A percentile compares a stretch with the other conserved stretches of the same genome.
These are phyloP conservation scores for Kwoniella sp. DNA, from an alignment of 768 basidiomycete genomes.

Conservation along the genomic window DNA sequence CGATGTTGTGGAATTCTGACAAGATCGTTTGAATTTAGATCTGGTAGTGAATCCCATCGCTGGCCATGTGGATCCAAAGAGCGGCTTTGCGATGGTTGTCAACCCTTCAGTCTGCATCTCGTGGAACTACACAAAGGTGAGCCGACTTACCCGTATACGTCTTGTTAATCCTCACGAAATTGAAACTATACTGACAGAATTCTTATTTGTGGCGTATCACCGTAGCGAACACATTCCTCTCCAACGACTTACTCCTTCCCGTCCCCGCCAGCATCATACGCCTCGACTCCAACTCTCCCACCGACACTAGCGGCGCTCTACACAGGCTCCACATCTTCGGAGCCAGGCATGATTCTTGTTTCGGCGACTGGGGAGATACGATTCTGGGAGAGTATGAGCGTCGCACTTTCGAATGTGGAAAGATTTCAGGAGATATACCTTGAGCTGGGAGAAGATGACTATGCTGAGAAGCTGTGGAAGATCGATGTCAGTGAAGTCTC, in stretches of 20 bases:
- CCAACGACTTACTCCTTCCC: conserved; percentile 54
- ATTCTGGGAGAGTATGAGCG: conserved; percentile 79
- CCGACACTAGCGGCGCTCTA: conserved; percentile 50
- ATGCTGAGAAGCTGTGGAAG: conserved; percentile 37
- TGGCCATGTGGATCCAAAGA: conserved; percentile 41
- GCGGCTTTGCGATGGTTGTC: conserved; percentile 53
- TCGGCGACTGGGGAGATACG: conserved; percentile 71
- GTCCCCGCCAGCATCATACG: conserved; percentile 33
- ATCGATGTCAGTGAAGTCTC: conserved; percentile 42
- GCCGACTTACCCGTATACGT: not conserved
- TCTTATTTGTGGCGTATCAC: not conserved
- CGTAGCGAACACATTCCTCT: conserved; percentile 44
- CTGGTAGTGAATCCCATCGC: conserved; percentile 27
- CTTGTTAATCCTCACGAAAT: not conserved
- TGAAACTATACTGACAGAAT: not conserved
- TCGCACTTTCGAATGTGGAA: conserved; percentile 55
- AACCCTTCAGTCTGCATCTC: conserved; percentile 43
- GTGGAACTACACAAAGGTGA: conserved; percentile 55
- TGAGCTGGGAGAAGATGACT: conserved; percentile 46
- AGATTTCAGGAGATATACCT: conserved; percentile 44
- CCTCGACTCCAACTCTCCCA: conserved; percentile 29
- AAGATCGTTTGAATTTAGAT: conserved; percentile 17
- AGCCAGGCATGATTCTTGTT: conserved; percentile 83
- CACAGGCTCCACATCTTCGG: conserved; percentile 62
- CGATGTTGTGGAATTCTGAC: not conserved